Base-by-base conservation (phyloP, 2,329 filamentous ascomycete genomes). In the Venturiaceae sp. region DNA sequence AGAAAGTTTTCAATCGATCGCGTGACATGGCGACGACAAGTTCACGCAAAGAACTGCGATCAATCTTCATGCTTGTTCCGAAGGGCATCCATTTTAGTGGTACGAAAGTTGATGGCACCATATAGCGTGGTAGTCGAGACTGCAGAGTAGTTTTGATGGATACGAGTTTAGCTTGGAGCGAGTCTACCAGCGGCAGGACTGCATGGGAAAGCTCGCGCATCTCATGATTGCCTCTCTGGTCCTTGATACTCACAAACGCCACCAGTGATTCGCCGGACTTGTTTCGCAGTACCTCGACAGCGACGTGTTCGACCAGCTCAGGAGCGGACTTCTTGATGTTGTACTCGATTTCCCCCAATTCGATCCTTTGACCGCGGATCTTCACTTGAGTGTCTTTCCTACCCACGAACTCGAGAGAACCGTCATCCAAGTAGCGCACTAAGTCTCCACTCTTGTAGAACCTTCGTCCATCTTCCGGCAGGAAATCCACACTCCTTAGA, bases 301-400 rank as follows among this genome's bases (percentile, higher is more conserved):
- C 33, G 14, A 34, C 33, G 6, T 34, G 14, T 14, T 34, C 33
- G 14, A 34, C 33, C 33, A 34, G 6, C 14, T 34, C 7, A 6
- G 33, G 14, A 7, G 14, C 7, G 33, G 6, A 7, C 14, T 34
- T 14, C 7, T 14, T 14, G 14, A 34, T 14, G 14, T 34, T 7
- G 14, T 34, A 14, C 64, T 95, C 94, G 70, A 96, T 95, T 73
- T 96, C 92, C 1, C 87, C 88, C 61, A 95, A 87, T 66, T 96
- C 92, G 0, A 96, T 79, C 14, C 92, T 80, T 68, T 96, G 92
- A 0, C 92, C 92, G 13, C 92, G 84, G 3, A 96, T 79, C 69
- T 96, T 96, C 61, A 95, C 86, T 71, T 96, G 92, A 58, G 95
- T 90, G 67, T 96, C 92, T 7, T 87, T 87, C 13, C 92, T 83